These are phyloP conservation scores for Penicillium sp. DNA, from an alignment of 2,329 filamentous ascomycete species.

Conservation along the genomic window DNA sequence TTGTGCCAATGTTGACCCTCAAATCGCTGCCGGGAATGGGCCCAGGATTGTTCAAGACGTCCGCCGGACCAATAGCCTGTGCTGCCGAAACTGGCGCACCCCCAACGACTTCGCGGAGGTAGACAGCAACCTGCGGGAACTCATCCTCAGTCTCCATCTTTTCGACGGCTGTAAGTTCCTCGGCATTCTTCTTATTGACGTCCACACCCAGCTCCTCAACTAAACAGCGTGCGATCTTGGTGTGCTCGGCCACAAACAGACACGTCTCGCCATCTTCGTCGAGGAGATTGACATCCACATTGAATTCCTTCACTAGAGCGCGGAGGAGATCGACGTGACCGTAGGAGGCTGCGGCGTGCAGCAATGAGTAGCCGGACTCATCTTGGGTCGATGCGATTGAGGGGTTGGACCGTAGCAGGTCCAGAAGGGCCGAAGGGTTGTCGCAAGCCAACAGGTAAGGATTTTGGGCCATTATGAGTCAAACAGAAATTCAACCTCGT, in stretches of 20 bases:
- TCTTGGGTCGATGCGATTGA: slow-evolving; percentile 78
- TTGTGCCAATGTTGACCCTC: slow-evolving; percentile 72
- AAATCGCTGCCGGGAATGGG: slow-evolving; percentile 69
- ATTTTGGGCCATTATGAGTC: slow-evolving; percentile 50
- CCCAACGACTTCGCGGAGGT: slow-evolving; percentile 54
- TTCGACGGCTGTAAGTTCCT: slow-evolving; percentile 77
- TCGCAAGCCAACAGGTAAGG: slow-evolving; percentile 78
- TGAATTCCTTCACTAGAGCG: slow-evolving; percentile 70
- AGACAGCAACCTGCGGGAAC: slow-evolving; percentile 71
- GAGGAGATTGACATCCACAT: slow-evolving; percentile 74
- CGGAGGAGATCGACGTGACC: slow-evolving; percentile 79
- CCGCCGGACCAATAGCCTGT: slow-evolving; percentile 19
- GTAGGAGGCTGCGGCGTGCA: slow-evolving; percentile 93
- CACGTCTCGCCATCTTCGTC: slow-evolving; percentile 94
- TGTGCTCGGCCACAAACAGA: slow-evolving; percentile 85
- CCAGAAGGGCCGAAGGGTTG: slow-evolving; percentile 69
- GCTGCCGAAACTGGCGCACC: slow-evolving; percentile 27
- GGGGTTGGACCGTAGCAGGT: slow-evolving; percentile 71
- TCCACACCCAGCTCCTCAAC: slow-evolving; percentile 81
- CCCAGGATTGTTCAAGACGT: slow-evolving; percentile 52
- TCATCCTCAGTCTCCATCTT: slow-evolving; percentile 78
- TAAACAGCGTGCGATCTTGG: slow-evolving; percentile 73
- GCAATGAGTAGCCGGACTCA: slow-evolving; percentile 86
- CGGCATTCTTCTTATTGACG: slow-evolving; percentile 62
- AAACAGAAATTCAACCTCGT: background rate